Evolutionary conservation across 768 basidiomycete genomes (phyloP), one percentile per base, ranked within the genome.

Genomic region (Rhodotorula sphaerocarpa): DNA sequence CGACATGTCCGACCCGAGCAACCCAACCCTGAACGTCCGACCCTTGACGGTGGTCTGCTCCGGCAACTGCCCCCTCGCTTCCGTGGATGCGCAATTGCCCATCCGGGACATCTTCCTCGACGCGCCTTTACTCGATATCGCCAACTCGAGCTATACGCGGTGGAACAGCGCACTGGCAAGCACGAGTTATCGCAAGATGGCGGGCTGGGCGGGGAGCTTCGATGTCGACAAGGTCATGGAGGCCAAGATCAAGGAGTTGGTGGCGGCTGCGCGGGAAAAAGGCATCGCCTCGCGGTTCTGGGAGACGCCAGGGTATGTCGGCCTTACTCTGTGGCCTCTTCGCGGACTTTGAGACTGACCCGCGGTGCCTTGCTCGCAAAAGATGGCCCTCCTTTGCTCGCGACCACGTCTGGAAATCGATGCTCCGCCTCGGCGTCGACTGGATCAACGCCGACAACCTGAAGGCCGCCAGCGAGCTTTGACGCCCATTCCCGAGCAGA

Each of bases 101-200:
- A 36, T 11, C 11, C 63, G 63, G 7, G 45, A 48, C 57, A 16
- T 65, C 47, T 65, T 65, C 33, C 58, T 59, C 54, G 63, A 65
- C 47, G 42, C 57, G 14, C 63, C 63, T 7, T 34, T 65, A 15
- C 21, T 21, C 27, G 53, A 65, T 18, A 30, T 65, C 25, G 58
- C 34, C 7, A 31, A 28, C 16, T 16, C 42, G 15, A 41, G 15
- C 11, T 65, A 59, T 39, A 53, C 44, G 5, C 3, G 36, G 14
- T 57, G 34, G 28, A 45, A 52, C 30, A 30, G 52, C 14, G 31
- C 39, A 4, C 10, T 65, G 27, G 34, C 57, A 25, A 59, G 57
- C 45, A 51, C 47, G 39, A 55, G 54, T 27, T 50, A 41, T 30
- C 25, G 33, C 20, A 47, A 16, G 47, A 23, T 54, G 31, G 30